A percentile compares a stretch with the other conserved stretches of the same genome.
phyloP scores from a whole-genome alignment of 306 rosid species.

The Betula pendula region DNA sequence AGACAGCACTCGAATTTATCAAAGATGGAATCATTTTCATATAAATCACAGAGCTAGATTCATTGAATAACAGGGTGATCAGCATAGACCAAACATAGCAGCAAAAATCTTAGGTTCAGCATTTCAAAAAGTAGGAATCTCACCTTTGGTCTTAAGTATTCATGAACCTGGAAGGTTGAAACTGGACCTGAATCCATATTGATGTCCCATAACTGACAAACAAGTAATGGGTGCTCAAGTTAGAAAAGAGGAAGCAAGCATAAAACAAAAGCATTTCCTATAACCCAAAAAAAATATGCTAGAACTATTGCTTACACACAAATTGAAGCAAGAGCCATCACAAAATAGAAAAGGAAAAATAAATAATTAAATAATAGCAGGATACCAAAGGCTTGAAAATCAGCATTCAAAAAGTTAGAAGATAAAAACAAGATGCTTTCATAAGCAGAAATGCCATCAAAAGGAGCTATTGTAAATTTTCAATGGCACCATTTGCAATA shows the following conservation, averaged over 20 bases:
- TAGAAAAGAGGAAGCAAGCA: conserved; percentile 4
- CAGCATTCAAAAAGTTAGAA: not conserved
- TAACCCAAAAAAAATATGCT: not conserved
- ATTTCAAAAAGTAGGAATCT: conserved; percentile 34
- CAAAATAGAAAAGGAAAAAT: too few species aligned
- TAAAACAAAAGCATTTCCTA: not conserved
- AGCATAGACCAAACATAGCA: conserved; percentile 23
- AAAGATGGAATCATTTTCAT: conserved; percentile 95
- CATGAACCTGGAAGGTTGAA: conserved; percentile 92
- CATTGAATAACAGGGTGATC: conserved; percentile 18
- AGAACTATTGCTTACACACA: not conserved
- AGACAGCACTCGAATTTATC: conserved; percentile 97
- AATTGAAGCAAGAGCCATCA: not conserved
- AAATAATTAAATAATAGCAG: not conserved
- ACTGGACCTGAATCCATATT: conserved; percentile 99
- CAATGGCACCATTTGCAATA: not conserved
- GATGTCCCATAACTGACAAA: conserved; percentile 94
- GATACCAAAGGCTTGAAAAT: not conserved
- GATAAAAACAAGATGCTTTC: not conserved
- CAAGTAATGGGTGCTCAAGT: conserved; percentile 20
- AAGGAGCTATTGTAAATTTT: not conserved
- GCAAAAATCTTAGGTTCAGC: conserved; percentile 23
- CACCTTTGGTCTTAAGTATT: conserved; percentile 94
- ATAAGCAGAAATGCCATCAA: not conserved
- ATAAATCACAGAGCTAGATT: conserved; percentile 90